These are phyloP conservation scores for Claviceps maximensis DNA, from an alignment of 2,329 filamentous ascomycete genomes.

Conservation along the genomic window DNA sequence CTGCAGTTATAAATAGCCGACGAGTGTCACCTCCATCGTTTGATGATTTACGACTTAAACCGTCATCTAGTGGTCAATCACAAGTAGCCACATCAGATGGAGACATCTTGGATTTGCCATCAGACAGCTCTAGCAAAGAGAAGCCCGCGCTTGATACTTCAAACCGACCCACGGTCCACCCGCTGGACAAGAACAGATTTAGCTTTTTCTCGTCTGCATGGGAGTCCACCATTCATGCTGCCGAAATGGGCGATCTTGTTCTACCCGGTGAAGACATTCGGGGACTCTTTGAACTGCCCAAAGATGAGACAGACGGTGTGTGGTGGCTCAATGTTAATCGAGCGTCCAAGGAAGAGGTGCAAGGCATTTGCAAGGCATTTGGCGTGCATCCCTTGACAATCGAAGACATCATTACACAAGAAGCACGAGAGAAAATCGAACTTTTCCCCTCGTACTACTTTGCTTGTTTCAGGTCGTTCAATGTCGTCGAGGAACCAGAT, in stretches of 20 bases:
- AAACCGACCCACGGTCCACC: constrained; percentile 24
- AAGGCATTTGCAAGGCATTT: constrained; percentile 83
- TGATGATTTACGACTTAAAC: constrained; percentile 19
- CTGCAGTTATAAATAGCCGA: constrained; percentile 34
- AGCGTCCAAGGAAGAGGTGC: constrained; percentile 77
- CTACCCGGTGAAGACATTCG: constrained; percentile 82
- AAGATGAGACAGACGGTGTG: constrained; percentile 59
- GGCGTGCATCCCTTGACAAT: constrained; percentile 90
- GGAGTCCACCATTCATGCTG: constrained; percentile 84
- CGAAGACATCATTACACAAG: constrained; percentile 90
- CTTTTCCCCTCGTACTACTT: constrained; percentile 97
- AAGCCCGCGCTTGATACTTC: constrained; percentile 27
- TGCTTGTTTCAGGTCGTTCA: constrained; percentile 91
- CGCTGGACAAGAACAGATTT: constrained; percentile 63
- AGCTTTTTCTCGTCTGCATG: constrained; percentile 95
- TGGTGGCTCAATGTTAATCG: constrained; percentile 97
- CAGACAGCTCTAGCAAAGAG: constrained; percentile 32
- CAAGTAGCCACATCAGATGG: constrained; percentile 40
- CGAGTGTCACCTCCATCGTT: constrained; percentile 26
- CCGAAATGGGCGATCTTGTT: constrained; percentile 75
- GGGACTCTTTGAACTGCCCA: constrained; percentile 63
- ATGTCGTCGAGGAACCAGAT: constrained; percentile 60
- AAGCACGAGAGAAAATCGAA: constrained; percentile 96
- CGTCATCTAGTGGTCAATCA: constrained; percentile 13
- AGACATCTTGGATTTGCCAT: constrained; percentile 42